These are phyloP conservation scores for Alloteropsis angusta DNA, from an alignment of 202 grass and related monocot species.

Conservation along the genomic window DNA sequence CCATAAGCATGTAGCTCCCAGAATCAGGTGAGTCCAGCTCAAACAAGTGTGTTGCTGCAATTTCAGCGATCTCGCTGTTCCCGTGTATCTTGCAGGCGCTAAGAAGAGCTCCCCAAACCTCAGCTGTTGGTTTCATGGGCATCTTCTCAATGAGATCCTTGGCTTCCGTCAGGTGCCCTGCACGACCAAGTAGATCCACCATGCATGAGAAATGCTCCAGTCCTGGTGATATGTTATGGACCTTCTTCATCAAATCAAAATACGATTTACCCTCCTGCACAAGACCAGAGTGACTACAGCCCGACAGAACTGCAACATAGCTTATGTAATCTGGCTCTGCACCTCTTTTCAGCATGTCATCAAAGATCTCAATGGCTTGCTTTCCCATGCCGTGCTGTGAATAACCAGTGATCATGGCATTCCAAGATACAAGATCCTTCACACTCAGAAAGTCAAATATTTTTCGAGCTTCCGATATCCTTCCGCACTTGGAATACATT, in stretches of 20 bases:
- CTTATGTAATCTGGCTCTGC: conserved; percentile 88
- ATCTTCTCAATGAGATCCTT: conserved; percentile 65
- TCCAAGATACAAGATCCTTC: conserved; percentile 94
- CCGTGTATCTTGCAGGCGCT: conserved; percentile 65
- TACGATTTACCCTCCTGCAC: conserved; percentile 64
- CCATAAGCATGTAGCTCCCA: conserved; percentile 79
- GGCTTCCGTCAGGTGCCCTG: conserved; percentile 69
- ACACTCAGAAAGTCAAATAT: conserved; percentile 47
- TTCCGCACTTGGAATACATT: conserved; percentile 90
- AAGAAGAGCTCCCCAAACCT: conserved; percentile 89
- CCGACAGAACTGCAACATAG: conserved; percentile 82
- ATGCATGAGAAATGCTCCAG: conserved; percentile 90
- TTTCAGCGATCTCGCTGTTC: conserved; percentile 67
- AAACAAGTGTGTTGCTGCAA: conserved; percentile 59
- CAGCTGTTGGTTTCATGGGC: conserved; percentile 69
- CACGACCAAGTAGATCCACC: conserved; percentile 80
- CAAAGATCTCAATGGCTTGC: conserved; percentile 63
- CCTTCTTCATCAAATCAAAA: conserved; percentile 69
- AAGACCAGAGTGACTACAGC: conserved; percentile 72
- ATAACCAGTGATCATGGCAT: conserved; percentile 93
- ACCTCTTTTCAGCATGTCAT: conserved; percentile 51
- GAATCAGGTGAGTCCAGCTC: conserved; percentile 69
- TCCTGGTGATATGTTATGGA: conserved; percentile 60
- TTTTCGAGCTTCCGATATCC: conserved; percentile 63
- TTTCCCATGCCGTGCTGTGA: conserved; percentile 84